Conservation (phyloP, 257 asterid genomes). For the Primulina tabacum region DNA sequence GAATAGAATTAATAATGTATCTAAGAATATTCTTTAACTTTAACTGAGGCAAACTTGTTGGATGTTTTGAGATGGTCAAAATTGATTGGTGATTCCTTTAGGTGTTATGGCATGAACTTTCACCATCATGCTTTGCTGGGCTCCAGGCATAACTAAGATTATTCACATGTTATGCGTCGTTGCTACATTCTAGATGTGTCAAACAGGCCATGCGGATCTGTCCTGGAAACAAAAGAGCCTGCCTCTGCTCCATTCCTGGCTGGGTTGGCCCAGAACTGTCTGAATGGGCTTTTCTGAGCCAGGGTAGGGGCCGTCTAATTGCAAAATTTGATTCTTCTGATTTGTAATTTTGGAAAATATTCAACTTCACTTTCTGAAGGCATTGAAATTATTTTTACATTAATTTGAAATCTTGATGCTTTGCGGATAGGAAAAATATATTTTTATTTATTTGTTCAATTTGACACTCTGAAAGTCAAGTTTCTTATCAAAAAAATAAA, state of each 20-base stretch:
- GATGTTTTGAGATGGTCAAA: conserved; percentile 1
- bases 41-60: not conserved
- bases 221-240: not conserved
- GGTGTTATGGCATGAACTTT: conserved; percentile 13
- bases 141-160: not conserved
- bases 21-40: conserved; percentile 10
- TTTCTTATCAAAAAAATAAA: no score
- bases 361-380: not conserved
- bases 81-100: conserved; percentile 4
- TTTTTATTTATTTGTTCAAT: not conserved
- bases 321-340: not conserved
- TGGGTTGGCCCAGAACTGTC: not conserved
- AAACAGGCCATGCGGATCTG: not conserved
- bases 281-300: not conserved
- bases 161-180: not conserved
- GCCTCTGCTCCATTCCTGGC: not conserved
- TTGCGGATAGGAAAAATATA: not conserved
- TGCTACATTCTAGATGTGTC: not conserved
- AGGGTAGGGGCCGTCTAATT: not conserved
- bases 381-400: no score
- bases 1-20: not conserved
- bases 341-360: not conserved
- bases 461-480: no score
- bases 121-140: conserved; percentile 5
- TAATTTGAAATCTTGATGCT: not conserved